Percentiles rank a stretch among this genome's conserved stretches.
Conservation (phyloP, 176 grass and related monocot species). For the Oryza meyeriana region DNA sequence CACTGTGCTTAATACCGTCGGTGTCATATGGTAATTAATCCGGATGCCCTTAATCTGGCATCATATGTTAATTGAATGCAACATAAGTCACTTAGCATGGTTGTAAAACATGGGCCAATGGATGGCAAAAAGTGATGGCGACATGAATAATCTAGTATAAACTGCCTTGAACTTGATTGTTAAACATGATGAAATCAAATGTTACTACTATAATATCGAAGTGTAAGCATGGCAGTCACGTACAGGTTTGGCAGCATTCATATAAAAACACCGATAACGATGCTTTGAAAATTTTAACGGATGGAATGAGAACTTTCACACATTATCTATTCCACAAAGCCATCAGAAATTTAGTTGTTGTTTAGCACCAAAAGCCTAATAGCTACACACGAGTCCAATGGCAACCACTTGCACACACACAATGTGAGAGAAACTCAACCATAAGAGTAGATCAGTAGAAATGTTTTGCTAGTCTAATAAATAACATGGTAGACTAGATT, state of each 20-base stretch:
- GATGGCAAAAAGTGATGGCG: background rate
- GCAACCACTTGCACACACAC: background rate
- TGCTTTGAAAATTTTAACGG: background rate
- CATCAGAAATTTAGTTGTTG: background rate
- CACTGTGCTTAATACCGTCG: background rate
- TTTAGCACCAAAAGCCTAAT: constrained; percentile 13
- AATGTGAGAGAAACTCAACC: background rate
- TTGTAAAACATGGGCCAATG: background rate
- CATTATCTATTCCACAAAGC: constrained; percentile 8
- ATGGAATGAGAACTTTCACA: background rate
- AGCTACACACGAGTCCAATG: background rate
- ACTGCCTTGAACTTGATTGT: background rate
- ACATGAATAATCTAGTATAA: background rate
- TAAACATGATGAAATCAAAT: constrained; percentile 1
- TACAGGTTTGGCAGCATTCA: background rate
- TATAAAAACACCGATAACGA: background rate
- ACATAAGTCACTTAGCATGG: background rate
- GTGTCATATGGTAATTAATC: background rate
- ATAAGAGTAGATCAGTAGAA: background rate
- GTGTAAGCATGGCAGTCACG: background rate
- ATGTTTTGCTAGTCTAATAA: background rate
- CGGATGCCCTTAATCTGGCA: constrained; percentile 1
- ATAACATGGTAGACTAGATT: background rate
- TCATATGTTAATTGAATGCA: background rate
- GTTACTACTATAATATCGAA: background rate